Percentiles rank a stretch among this genome's conserved stretches.
These are phyloP conservation scores for Tephrocybe sp. DNA, from an alignment of 768 basidiomycete genomes.

Conservation along the genomic window DNA sequence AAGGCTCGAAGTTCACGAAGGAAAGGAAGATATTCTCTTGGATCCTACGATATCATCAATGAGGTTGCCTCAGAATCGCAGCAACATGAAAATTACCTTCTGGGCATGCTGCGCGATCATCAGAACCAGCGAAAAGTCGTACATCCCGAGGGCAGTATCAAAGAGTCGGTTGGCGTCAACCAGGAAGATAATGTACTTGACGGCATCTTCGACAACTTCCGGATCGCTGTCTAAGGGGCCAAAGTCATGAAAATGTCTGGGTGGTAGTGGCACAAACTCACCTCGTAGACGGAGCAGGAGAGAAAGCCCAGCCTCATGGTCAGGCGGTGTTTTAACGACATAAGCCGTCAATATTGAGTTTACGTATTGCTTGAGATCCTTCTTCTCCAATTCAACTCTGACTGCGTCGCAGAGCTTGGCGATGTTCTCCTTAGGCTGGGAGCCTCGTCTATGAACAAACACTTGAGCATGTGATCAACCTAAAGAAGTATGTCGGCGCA, in stretches of 20 bases:
- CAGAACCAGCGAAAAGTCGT: constrained; percentile 93
- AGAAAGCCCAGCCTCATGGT: constrained; percentile 81
- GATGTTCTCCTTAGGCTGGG: constrained; percentile 55
- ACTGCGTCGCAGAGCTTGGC: constrained; percentile 75
- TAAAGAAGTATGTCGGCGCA: constrained; percentile 32
- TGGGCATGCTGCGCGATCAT: constrained; percentile 97
- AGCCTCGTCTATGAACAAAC: constrained; percentile 51
- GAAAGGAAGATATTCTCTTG: constrained; percentile 96
- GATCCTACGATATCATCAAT: constrained; percentile 60
- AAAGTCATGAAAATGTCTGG: no score
- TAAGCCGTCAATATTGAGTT: constrained; percentile 92
- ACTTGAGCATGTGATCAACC: not conserved
- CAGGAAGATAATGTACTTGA: constrained; percentile 98
- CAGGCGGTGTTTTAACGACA: constrained; percentile 87
- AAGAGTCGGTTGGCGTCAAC: constrained; percentile 90
- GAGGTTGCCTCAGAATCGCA: not conserved
- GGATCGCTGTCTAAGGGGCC: constrained; percentile 48
- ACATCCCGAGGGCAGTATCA: constrained; percentile 96
- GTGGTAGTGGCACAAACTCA: no score
- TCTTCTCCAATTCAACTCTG: constrained; percentile 65
- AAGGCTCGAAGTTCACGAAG: constrained; percentile 81
- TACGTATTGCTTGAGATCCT: constrained; percentile 75
- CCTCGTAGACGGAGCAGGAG: constrained; percentile 78
- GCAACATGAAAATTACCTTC: constrained; percentile 54
- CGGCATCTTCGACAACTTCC: constrained; percentile 87